Evolutionary conservation across 192 early-diverging fungal genomes (phyloP).

Genomic region (Coemansia sp.): DNA sequence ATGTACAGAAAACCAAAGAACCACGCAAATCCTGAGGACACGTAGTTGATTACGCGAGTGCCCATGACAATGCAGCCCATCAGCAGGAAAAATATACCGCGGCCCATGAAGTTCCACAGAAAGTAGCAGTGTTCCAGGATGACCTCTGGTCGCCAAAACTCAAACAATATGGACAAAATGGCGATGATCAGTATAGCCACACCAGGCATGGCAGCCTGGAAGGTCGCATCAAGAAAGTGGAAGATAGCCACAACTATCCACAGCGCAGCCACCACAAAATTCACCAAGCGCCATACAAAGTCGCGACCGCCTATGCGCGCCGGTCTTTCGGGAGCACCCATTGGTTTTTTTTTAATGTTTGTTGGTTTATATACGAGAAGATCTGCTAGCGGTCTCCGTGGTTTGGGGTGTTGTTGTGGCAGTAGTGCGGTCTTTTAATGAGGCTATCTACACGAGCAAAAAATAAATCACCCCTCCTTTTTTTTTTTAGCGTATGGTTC

Average conservation of each 20-base stretch:
- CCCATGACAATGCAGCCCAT: constrained; percentile 45
- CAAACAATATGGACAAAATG: constrained; percentile 32
- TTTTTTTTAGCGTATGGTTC: not conserved
- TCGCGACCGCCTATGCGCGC: constrained; percentile 9
- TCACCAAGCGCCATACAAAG: constrained; percentile 44
- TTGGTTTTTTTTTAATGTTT: not conserved
- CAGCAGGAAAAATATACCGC: constrained; percentile 48
- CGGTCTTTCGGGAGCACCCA: constrained; percentile 2
- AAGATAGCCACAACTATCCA: constrained; percentile 45
- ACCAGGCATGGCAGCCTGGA: constrained; percentile 44
- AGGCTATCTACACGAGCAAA: not conserved
- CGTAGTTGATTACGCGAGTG: constrained; percentile 35
- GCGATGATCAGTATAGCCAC: constrained; percentile 39
- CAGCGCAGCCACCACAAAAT: constrained; percentile 41
- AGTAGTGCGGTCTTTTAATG: not conserved
- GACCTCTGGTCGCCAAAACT: constrained; percentile 41
- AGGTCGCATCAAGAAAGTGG: constrained; percentile 36
- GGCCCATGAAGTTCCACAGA: constrained; percentile 56
- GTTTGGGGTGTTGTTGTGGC: not conserved
- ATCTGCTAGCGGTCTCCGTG: constrained; percentile 12
- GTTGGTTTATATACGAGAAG: not conserved
- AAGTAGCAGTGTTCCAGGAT: constrained; percentile 49
- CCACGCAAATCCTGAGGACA: constrained; percentile 42
- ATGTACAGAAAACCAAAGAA: constrained; percentile 45
- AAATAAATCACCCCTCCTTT: not conserved